Conservation (phyloP, 768 basidiomycete species). For the Phlegmacium glaucopus region DNA sequence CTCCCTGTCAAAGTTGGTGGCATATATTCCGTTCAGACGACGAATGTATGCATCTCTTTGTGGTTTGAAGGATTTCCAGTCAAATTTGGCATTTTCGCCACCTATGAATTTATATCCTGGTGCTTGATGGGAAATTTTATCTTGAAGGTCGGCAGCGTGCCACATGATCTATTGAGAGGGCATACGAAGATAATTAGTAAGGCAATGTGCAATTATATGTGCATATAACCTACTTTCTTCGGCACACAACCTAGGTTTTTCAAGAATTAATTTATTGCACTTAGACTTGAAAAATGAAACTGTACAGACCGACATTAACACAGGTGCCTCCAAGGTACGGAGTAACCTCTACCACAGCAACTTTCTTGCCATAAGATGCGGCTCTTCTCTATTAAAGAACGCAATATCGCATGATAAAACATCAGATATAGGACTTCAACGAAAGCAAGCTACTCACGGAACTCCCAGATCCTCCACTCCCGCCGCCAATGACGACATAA, state of each 20-base stretch:
- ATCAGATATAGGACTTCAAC: not conserved
- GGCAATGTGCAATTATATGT: constrained; percentile 1
- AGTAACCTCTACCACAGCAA: constrained; percentile 81
- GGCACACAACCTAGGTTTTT: constrained; percentile 82
- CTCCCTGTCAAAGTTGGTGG: constrained; percentile 83
- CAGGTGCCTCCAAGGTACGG: constrained; percentile 88
- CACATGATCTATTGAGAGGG: constrained; percentile 79
- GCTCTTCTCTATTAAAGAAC: constrained; percentile 69
- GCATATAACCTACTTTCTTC: constrained; percentile 69
- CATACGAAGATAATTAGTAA: not conserved
- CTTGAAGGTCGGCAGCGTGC: constrained; percentile 89
- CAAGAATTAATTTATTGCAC: not conserved
- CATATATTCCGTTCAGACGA: constrained; percentile 87
- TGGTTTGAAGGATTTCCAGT: constrained; percentile 89
- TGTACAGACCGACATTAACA: constrained; percentile 87
- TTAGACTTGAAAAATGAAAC: not conserved
- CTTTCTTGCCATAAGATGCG: constrained; percentile 88
- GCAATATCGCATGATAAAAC: not conserved
- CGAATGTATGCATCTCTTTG: constrained; percentile 96
- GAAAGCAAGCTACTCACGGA: constrained; percentile 51
- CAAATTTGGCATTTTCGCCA: constrained; percentile 58
- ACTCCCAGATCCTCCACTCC: constrained; percentile 88
- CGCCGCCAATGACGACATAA: constrained; percentile 87
- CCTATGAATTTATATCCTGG: constrained; percentile 73
- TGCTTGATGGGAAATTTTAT: constrained; percentile 75